A percentile compares a stretch with the other conserved stretches of the same genome.
Conservation (phyloP, 176 grass and related monocot genomes). For the Cenchrus purpureus region DNA sequence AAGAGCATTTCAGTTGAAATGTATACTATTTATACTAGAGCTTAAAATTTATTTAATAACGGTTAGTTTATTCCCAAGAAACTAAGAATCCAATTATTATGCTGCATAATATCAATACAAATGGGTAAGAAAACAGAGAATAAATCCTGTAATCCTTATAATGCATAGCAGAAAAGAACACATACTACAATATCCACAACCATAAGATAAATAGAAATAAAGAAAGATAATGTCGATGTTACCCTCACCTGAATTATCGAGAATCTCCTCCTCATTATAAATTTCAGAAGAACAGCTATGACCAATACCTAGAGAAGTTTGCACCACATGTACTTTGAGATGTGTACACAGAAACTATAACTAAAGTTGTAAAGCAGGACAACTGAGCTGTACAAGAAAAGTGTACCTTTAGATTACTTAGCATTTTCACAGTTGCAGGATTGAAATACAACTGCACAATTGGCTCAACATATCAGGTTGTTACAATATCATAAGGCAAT, state of each 20-base stretch:
- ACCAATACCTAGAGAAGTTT: constrained; percentile 81
- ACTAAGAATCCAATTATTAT: not conserved
- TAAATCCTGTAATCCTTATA: constrained; percentile 10
- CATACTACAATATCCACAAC: constrained; percentile 8
- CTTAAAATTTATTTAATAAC: constrained; percentile 7
- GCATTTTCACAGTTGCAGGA: constrained; percentile 97
- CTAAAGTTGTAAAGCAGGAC: constrained; percentile 39
- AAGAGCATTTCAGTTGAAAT: not conserved
- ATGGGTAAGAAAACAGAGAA: not conserved
- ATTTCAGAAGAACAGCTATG: constrained; percentile 92
- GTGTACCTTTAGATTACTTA: constrained; percentile 94
- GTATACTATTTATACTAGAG: not conserved
- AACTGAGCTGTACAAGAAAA: constrained; percentile 15
- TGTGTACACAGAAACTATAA: not conserved
- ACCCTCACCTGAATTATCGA: constrained; percentile 88
- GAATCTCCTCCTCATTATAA: constrained; percentile 90
- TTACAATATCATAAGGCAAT: constrained; percentile 35
- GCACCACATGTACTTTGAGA: constrained; percentile 32
- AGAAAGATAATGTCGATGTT: constrained; percentile 9
- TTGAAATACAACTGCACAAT: constrained; percentile 97
- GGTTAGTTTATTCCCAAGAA: constrained; percentile 5
- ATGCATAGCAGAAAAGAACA: constrained; percentile 11
- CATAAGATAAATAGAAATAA: constrained; percentile 21
- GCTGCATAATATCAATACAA: constrained; percentile 3
- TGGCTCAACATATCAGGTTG: constrained; percentile 33